These are phyloP conservation scores for Cordyceps tenuipes DNA, from an alignment of 2,329 filamentous ascomycete genomes.

Conservation along the genomic window DNA sequence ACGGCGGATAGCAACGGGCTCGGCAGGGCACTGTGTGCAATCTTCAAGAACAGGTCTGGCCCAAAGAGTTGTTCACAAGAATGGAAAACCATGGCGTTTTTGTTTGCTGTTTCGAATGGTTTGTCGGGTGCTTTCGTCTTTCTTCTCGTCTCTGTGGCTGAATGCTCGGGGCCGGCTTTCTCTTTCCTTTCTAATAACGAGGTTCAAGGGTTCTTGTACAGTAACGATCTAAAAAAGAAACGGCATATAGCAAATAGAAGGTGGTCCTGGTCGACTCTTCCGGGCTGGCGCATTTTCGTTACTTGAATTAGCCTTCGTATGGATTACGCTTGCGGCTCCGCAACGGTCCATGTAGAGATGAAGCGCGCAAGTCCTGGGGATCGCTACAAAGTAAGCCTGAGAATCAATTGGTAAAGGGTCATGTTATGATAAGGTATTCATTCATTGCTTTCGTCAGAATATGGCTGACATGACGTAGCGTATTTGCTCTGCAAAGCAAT, in stretches of 20 bases:
- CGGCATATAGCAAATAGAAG: constrained; percentile 3
- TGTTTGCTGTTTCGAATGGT: background rate
- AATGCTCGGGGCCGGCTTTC: background rate
- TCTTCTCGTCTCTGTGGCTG: background rate
- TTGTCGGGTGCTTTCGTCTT: constrained; percentile 1
- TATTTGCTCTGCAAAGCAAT: background rate
- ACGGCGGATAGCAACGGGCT: constrained; percentile 29
- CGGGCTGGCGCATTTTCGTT: too few relatives aligned
- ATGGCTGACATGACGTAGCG: background rate
- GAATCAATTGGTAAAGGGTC: too few relatives aligned
- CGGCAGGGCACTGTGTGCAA: background rate
- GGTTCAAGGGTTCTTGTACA: constrained; percentile 1
- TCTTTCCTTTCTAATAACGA: background rate
- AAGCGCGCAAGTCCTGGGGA: too few relatives aligned
- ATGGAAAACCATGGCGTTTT: background rate
- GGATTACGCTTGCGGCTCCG: too few relatives aligned
- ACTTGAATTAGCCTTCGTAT: background rate
- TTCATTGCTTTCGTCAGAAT: background rate
- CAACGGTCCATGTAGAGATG: too few relatives aligned
- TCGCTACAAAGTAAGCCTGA: too few relatives aligned
- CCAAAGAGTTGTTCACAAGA: background rate
- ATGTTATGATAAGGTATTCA: background rate
- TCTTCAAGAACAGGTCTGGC: background rate
- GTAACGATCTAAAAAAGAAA: background rate
- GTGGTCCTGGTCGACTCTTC: background rate